Evolutionary conservation across 2,329 filamentous ascomycete species (phyloP), one percentile per base, ranked within the genome.

Genomic region (Neonectria punicea): DNA sequence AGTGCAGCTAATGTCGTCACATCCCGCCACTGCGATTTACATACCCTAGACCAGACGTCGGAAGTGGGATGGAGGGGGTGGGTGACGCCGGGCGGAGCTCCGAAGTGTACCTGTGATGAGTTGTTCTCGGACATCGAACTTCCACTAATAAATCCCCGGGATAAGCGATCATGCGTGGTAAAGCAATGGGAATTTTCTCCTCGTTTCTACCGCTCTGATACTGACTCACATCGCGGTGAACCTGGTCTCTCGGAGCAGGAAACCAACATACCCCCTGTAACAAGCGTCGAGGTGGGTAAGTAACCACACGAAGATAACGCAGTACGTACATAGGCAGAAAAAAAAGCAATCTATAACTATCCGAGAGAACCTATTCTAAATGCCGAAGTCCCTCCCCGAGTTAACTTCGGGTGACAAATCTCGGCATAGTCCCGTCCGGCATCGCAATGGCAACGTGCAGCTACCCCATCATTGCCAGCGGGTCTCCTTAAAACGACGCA

Each of bases 401-500:
- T 47, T 53, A 50, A 58, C 20, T 50, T 55, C 28, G 54, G 20
- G 41, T 59, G 39, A 55, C 53, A 69, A 67, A 69, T 62, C 62
- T 68, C 68, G 67, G 67, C 61, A 71, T 64, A 43, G 58, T 65
- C 50, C 68, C 64, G 61, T 54, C 55, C 60, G 41, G 49, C 60
- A 53, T 71, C 69, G 62, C 60, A 61, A 71, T 66, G 32, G 16
- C 30, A 53, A 44, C 36, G 11, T 55, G 39, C 30, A 4, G 20
- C 36, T 43, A 50, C 47, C 53, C 47, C 54, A 34, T 49, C 22
- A 36, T 32, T 22, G 18, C 20, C 60, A 41, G 58, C 57, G 58
- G 57, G 53, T 53, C 32, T 61, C 10, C 43, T 51, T 58, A 39
- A 61, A 55, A 55, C 39, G 43, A 53, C 53, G 39, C 61, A 59